Conservation (phyloP, 2,329 filamentous ascomycete genomes). For the Colletotrichum incanum region DNA sequence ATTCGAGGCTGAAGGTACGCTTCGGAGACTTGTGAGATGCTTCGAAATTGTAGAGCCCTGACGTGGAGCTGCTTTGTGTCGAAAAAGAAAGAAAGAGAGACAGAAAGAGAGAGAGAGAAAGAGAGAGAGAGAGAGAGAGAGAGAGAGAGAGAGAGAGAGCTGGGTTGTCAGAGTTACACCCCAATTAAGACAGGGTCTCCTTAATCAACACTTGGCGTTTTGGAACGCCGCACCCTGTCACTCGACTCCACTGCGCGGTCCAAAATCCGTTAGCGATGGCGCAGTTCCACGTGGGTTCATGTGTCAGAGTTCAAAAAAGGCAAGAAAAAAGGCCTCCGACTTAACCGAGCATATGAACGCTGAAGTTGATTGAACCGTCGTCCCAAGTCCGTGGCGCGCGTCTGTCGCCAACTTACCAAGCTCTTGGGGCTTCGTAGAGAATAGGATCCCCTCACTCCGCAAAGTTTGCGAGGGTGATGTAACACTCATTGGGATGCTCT, state of each 20-base stretch:
- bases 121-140: not conserved
- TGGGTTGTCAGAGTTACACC: not conserved
- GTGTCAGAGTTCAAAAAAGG: slow-evolving; percentile 26
- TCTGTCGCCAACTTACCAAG: slow-evolving; percentile 37
- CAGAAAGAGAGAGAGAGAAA: not conserved
- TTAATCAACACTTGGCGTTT: slow-evolving; percentile 41
- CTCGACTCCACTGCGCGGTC: slow-evolving; percentile 19
- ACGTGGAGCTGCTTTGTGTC: not conserved
- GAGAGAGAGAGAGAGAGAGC: not conserved
- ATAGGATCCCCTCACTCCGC: slow-evolving; percentile 9
- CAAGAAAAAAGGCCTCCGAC: slow-evolving; percentile 6
- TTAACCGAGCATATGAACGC: slow-evolving; percentile 1
- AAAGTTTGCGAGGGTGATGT: not conserved
- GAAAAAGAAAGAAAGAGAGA: not conserved
- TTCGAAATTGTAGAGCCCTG: not conserved
- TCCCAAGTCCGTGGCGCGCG: slow-evolving; percentile 34
- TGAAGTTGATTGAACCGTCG: not conserved
- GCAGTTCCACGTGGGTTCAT: slow-evolving; percentile 34
- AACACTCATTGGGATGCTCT: not conserved
- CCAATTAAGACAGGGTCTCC: slow-evolving; percentile 34
- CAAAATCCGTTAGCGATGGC: slow-evolving; percentile 19
- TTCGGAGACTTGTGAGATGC: slow-evolving; percentile 16
- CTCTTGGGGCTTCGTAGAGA: slow-evolving; percentile 3
- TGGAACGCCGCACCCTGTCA: slow-evolving; percentile 12
- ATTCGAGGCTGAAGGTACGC: slow-evolving; percentile 20